Evolutionary conservation across 345 rosid genomes (phyloP).

Genomic region (Citrus mangshanensis): DNA sequence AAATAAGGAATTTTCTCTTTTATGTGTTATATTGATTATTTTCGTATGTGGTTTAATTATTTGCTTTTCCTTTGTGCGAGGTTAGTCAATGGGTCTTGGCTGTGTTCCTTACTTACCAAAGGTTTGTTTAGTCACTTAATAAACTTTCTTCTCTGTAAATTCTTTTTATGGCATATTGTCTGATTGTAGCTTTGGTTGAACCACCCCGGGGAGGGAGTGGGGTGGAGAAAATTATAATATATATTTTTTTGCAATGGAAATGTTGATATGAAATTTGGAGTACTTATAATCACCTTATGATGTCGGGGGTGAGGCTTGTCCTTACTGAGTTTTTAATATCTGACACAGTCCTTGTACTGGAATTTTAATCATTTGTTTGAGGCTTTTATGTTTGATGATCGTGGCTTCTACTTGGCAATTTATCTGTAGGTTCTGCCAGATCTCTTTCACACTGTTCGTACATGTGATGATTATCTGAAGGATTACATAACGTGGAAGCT

Average conservation of each 20-base stretch:
- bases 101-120: constrained; percentile 97
- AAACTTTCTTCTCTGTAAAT: neutral
- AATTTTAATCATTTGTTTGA: neutral
- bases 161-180: neutral
- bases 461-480: constrained; percentile 87
- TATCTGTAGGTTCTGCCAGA: constrained; percentile 81
- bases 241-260: too few species aligned
- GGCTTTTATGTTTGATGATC: neutral
- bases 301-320: neutral
- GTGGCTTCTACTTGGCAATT: constrained; percentile 1
- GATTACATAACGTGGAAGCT: constrained; percentile 99
- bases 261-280: neutral
- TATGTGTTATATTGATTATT: neutral
- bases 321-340: neutral
- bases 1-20: constrained; percentile 4
- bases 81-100: constrained; percentile 96
- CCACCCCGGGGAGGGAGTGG: too few species aligned
- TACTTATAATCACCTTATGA: neutral
- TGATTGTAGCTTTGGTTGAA: neutral
- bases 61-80: constrained; percentile 39
- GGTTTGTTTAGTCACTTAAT: constrained; percentile 45
- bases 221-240: too few species aligned
- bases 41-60: constrained; percentile 1
- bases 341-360: neutral
- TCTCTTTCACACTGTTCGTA: constrained; percentile 89